Conservation (phyloP, 768 basidiomycete genomes). For the Lactarius hatsudake region DNA sequence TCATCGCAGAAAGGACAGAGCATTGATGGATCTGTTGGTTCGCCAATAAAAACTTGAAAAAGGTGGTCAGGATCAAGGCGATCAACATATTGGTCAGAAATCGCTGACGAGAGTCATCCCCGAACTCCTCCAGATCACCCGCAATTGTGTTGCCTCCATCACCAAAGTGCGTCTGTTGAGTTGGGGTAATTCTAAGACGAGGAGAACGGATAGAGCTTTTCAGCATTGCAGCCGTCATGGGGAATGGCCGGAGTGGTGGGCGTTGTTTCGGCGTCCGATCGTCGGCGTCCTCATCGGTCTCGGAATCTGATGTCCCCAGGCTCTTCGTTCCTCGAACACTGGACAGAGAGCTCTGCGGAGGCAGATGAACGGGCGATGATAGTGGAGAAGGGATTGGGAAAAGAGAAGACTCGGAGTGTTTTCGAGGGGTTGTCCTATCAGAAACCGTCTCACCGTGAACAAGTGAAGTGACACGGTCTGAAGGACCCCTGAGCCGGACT, state of each 20-base stretch:
- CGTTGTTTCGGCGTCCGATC: conserved; percentile 4
- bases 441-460: neutral
- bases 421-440: conserved; percentile 3
- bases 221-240: conserved; percentile 22
- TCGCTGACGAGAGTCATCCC: conserved; percentile 26
- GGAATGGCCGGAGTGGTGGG: conserved; percentile 23
- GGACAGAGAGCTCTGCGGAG: neutral
- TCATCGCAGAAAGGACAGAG: conserved; percentile 84
- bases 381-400: conserved; percentile 24
- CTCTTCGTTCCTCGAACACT: conserved; percentile 5
- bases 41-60: conserved; percentile 48
- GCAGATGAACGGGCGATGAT: conserved; percentile 20
- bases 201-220: neutral
- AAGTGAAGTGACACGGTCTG: neutral
- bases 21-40: conserved; percentile 56
- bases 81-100: neutral
- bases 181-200: neutral
- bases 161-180: neutral
- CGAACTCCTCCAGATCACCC: conserved; percentile 5
- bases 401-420: conserved; percentile 15
- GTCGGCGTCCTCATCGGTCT: conserved; percentile 13
- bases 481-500: neutral
- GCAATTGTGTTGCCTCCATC: neutral
- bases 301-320: neutral
- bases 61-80: neutral